Base-by-base conservation (phyloP, 129 eudicot species). In the Tanacetum coccineum region DNA sequence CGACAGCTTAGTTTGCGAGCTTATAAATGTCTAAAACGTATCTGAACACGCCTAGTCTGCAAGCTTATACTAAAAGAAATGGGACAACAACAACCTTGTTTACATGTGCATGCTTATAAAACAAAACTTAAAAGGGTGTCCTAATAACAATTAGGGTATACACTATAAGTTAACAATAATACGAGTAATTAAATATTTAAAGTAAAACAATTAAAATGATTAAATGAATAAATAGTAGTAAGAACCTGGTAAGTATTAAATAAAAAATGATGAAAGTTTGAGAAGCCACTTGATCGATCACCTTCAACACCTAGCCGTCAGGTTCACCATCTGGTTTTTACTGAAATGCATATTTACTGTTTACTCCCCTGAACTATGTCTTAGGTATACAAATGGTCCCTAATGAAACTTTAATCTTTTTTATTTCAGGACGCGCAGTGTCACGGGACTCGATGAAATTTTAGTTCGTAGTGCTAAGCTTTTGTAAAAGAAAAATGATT, bases 271-370 rank as follows among this genome's bases (percentile, higher is more conserved):
- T 12, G 19, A 13, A 20, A 59, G 47, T 58, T 70, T 12, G 66
- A 36, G 59, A 47, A 11, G 48, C 46, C 59, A 70, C 48, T 21
- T 30, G 58, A 17, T 70, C 74, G n/a, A n/a, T n/a, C n/a, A 15
- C 30, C 30, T 59, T 70, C 59, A 58, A 59, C 32, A 45, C 58
- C 21, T 58, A 56, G 74, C 66, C 44, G 74, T 13, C 55, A 14
- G 19, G 11, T 42, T 69, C 65, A 2, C 10, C 53, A 15, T 49
- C 49, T 28, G n/a, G 12, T 11, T 14, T 40, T 54, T 47, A 30
- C 12, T 65, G 59, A 11, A 5, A 36, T 36, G 10, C 9, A 7
- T 36, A 36, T 36, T 36, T 36, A 36, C 42, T 6, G 0, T 36
- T 36, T 36, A 36, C 10, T 36, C 10, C 69, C 56, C 69, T 12